Evolutionary conservation across 2,329 filamentous ascomycete species (phyloP).

Genomic region (Thermochaetoides dissita): DNA sequence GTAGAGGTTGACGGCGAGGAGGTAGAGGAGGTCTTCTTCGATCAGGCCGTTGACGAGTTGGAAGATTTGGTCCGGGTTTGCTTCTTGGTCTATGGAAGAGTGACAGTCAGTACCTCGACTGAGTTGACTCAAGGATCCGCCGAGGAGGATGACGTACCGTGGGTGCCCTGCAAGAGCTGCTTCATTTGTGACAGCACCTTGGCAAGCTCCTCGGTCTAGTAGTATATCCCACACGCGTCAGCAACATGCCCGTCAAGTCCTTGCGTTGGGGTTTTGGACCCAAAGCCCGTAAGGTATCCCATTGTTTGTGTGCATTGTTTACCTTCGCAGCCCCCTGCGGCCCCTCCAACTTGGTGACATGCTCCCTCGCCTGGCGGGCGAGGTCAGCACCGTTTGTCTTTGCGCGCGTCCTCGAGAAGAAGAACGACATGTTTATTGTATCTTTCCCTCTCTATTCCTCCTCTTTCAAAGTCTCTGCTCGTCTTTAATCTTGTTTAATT

Average conservation of each 20-base stretch:
- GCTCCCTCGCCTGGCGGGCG: constrained; percentile 41
- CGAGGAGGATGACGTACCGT: constrained; percentile 41
- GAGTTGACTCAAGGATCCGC: too few species aligned
- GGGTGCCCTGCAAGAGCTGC: constrained; percentile 79
- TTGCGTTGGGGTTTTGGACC: too few species aligned
- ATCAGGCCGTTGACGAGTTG: constrained; percentile 74
- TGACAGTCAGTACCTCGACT: neutral
- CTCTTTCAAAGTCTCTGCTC: too few species aligned
- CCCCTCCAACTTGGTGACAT: constrained; percentile 38
- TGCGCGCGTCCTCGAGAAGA: constrained; percentile 39
- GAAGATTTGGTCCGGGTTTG: constrained; percentile 74
- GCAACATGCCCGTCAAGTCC: too few species aligned
- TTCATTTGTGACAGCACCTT: constrained; percentile 86
- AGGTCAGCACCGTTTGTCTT: constrained; percentile 38
- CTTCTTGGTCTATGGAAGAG: constrained; percentile 55
- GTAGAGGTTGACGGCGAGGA: constrained; percentile 70
- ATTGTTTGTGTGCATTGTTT: constrained; percentile 5
- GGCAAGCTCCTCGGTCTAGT: constrained; percentile 77
- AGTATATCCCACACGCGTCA: neutral
- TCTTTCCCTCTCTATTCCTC: too few species aligned
- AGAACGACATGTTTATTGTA: constrained; percentile 29
- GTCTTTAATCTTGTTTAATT: too few species aligned
- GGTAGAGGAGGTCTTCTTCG: constrained; percentile 75
- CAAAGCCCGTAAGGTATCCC: constrained; percentile 2
- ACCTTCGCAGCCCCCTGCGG: constrained; percentile 36